Evolutionary conservation across 148 eudicot genomes (phyloP).

Genomic region (Suaeda aralocaspica): DNA sequence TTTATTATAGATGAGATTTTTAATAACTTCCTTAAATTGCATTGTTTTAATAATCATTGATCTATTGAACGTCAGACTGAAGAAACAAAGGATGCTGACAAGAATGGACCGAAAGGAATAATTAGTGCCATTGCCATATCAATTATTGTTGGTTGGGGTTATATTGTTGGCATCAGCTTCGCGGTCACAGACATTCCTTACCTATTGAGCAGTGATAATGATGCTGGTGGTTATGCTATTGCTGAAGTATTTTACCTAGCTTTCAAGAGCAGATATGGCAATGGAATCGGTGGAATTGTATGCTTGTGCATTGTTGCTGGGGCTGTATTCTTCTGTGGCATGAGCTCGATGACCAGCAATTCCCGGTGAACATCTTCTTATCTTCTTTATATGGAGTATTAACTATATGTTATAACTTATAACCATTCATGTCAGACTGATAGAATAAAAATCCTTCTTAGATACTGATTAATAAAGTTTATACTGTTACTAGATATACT

Average conservation of each 20-base stretch:
- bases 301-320: slow-evolving; percentile 83
- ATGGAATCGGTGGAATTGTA: slow-evolving; percentile 80
- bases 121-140: slow-evolving; percentile 89
- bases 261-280: slow-evolving; percentile 75
- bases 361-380: too few relatives aligned
- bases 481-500: too few relatives aligned
- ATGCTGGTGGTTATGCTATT: slow-evolving; percentile 92
- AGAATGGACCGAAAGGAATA: slow-evolving; percentile 94
- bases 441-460: too few relatives aligned
- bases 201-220: slow-evolving; percentile 63
- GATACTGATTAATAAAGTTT: too few relatives aligned
- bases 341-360: slow-evolving; percentile 95
- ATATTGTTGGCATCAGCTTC: slow-evolving; percentile 86
- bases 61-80: slow-evolving; percentile 74
- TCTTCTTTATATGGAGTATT: too few relatives aligned
- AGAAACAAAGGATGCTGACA: slow-evolving; percentile 88
- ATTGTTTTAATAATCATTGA: too few relatives aligned
- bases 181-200: slow-evolving; percentile 75
- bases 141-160: slow-evolving; percentile 86
- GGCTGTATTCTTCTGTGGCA: slow-evolving; percentile 93
- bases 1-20: too few relatives aligned
- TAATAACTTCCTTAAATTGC: too few relatives aligned
- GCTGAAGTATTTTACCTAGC: slow-evolving; percentile 82
- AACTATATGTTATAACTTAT: too few relatives aligned
- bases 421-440: too few relatives aligned